A percentile compares a stretch with the other conserved stretches of the same genome.
Conservation (phyloP, 2,329 filamentous ascomycete species). For the Colletotrichum musicola region DNA sequence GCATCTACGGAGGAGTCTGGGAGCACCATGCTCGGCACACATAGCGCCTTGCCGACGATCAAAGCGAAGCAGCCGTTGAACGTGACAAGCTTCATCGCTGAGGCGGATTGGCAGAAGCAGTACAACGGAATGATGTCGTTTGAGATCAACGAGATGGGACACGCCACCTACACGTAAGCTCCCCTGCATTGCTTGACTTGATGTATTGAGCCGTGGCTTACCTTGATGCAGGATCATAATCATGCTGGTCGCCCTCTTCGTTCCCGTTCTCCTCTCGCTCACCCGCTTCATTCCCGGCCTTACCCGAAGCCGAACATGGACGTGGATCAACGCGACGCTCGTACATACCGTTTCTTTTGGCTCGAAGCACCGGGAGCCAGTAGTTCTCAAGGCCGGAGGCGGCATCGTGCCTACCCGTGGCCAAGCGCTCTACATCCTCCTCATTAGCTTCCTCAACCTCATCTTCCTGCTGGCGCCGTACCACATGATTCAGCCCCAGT, state of each 20-base stretch:
- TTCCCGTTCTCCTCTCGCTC: conserved; percentile 47
- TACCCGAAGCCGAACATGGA: background rate
- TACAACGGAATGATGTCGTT: conserved; percentile 67
- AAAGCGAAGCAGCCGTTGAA: conserved; percentile 43
- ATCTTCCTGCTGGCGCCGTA: conserved; percentile 44
- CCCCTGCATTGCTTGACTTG: background rate
- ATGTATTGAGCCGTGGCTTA: background rate
- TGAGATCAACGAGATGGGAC: conserved; percentile 57
- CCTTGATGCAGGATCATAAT: background rate
- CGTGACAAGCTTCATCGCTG: conserved; percentile 47
- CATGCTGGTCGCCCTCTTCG: conserved; percentile 9
- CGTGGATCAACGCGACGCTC: background rate
- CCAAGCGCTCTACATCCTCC: conserved; percentile 51
- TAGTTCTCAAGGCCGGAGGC: conserved; percentile 47
- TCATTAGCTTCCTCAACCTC: conserved; percentile 48
- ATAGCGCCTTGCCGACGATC: conserved; percentile 4
- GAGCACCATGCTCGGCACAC: background rate
- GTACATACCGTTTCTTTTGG: background rate
- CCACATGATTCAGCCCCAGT: conserved; percentile 38
- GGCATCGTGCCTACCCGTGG: conserved; percentile 53
- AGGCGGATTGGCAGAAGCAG: conserved; percentile 49
- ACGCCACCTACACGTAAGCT: conserved; percentile 40
- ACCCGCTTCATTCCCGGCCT: conserved; percentile 44
- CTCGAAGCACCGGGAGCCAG: conserved; percentile 34
- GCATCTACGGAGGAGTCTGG: background rate